Base-by-base conservation (phyloP, 2,329 filamentous ascomycete genomes). In the Alternaria viburni region DNA sequence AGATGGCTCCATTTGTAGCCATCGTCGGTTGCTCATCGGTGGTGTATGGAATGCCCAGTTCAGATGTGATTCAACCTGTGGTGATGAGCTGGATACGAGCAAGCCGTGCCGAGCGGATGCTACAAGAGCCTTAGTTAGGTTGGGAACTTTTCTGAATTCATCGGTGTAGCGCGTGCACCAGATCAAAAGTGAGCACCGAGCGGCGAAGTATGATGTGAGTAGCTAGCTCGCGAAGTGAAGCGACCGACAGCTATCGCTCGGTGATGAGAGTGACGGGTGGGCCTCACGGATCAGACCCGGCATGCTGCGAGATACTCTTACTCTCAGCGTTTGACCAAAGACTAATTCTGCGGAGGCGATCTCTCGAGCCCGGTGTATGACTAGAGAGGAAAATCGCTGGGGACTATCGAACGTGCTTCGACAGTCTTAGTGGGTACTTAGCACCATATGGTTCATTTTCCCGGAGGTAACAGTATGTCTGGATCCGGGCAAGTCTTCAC, bases 151-250 rank as follows among this genome's bases (percentile, higher is more conserved):
- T 51, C 12, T 13, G 26, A 50, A 12, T 51, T 6, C 47, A 28
- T 21, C 28, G 17, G 46, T 26, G 47, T 61, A n/a, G 44, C 57
- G 51, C 21, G n/a, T 50, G 41, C 52, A 30, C 43, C 28, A 59
- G 45, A 21, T 30, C 41, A 36, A 23, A 26, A 26, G 26, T 44
- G 19, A 28, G 57, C n/a, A 54, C 26, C n/a, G 26, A 28, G 4
- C 56, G 36, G 56, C 61, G 21, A 56, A 54, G 9, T 26, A 57
- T 57, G 62, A 57, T 58, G 43, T 61, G 58, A 58, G 61, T 64
- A 44, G 47, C 54, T 64, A 54, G 41, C 36, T 45, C 21, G 23
- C 46, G 26, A 41, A 41, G 17, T 32, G 26, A 8, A 54, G 54
- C 54, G 21, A 32, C 13, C 12, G 26, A 32, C 47, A 28, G 19